These are phyloP conservation scores for Colletotrichum chrysophilum DNA, from an alignment of 2,329 filamentous ascomycete genomes.

Conservation along the genomic window DNA sequence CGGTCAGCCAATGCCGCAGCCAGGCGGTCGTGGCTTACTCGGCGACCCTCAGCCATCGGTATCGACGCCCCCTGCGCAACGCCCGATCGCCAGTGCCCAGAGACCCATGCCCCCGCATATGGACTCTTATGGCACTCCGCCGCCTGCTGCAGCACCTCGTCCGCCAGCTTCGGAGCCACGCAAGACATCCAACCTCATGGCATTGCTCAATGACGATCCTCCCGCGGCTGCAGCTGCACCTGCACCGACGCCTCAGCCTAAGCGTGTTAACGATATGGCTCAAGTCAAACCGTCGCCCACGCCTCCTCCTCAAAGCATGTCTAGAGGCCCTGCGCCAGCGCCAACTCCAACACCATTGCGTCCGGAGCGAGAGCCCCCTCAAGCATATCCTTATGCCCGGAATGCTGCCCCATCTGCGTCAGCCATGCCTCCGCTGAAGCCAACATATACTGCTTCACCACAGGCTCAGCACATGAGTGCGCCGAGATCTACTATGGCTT, in stretches of 20 bases:
- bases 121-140: conserved; percentile 39
- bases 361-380: conserved; percentile 55
- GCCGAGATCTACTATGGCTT: conserved; percentile 48
- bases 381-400: conserved; percentile 53
- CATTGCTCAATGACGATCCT: conserved; percentile 66
- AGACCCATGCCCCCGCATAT: conserved; percentile 35
- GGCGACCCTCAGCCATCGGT: conserved; percentile 38
- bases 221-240: conserved; percentile 35
- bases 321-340: conserved; percentile 41
- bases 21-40: conserved; percentile 45
- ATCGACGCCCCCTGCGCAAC: conserved; percentile 31
- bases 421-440: conserved; percentile 61
- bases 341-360: conserved; percentile 46
- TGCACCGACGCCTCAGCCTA: conserved; percentile 36
- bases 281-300: conserved; percentile 50
- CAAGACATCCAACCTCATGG: conserved; percentile 70
- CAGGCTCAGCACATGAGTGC: conserved; percentile 51
- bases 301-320: conserved; percentile 53
- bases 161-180: conserved; percentile 50
- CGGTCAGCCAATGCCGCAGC: conserved; percentile 42
- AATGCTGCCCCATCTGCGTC: conserved; percentile 42
- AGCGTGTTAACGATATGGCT: conserved; percentile 56
- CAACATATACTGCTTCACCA: conserved; percentile 55
- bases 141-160: conserved; percentile 44
- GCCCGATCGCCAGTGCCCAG: conserved; percentile 9